These are phyloP conservation scores for Barbatosphaeria neglecta DNA, from an alignment of 495 filamentous ascomycete genomes.

Conservation along the genomic window DNA sequence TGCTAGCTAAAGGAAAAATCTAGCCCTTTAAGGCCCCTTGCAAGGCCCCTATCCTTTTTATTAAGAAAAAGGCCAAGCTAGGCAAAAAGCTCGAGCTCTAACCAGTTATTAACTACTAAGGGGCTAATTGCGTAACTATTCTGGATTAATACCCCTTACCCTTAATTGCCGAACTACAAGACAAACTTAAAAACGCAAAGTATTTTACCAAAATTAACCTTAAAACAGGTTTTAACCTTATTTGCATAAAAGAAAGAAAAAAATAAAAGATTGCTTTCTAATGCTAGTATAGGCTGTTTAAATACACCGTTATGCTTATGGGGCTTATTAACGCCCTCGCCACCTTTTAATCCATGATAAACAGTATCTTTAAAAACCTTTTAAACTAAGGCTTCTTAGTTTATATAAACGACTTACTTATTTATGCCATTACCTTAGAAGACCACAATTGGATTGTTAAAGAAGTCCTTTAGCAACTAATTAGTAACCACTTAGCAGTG, in stretches of 20 bases:
- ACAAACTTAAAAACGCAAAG: neutral
- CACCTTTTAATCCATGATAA: neutral
- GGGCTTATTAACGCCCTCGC: neutral
- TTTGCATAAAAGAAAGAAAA: neutral
- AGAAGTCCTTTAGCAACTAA: too few relatives aligned
- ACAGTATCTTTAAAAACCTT: neutral
- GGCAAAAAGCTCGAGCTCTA: neutral
- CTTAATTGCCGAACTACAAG: neutral
- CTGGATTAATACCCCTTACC: neutral
- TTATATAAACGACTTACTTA: neutral
- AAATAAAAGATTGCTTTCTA: neutral
- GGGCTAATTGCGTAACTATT: neutral
- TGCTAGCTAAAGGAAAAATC: neutral
- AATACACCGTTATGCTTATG: neutral
- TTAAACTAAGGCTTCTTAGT: neutral
- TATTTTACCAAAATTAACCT: neutral
- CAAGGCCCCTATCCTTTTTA: neutral
- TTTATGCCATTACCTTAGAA: too few relatives aligned
- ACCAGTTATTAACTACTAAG: neutral
- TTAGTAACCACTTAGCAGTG: too few relatives aligned
- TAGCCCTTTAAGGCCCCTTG: neutral
- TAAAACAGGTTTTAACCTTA: neutral
- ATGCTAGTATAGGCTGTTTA: neutral
- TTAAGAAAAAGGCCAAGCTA: neutral
- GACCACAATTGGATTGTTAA: neutral